A percentile compares a stretch with the other conserved stretches of the same genome.
These are phyloP conservation scores for Hyphopichia homilentoma DNA, from an alignment of 805 yeast genomes.

Conservation along the genomic window DNA sequence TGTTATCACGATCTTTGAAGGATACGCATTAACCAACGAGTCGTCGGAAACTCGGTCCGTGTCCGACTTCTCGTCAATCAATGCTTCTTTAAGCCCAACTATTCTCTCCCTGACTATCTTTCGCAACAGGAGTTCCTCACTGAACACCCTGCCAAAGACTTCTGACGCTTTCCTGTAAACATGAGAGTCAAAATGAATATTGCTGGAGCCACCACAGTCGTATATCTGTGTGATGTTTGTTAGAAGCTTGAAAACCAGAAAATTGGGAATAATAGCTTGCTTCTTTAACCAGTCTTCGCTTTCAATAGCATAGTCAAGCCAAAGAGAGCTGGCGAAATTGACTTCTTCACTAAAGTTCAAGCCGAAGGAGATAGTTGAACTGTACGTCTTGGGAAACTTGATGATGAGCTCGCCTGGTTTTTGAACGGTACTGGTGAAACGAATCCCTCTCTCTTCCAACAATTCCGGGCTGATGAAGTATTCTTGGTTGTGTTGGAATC, in stretches of 20 bases:
- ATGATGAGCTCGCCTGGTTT: conserved; percentile 59
- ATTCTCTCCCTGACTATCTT: conserved; percentile 25
- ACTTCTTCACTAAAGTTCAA: conserved; percentile 53
- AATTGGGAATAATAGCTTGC: conserved; percentile 48
- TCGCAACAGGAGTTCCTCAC: conserved; percentile 44
- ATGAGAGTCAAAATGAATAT: conserved; percentile 29
- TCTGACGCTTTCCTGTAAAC: conserved; percentile 30
- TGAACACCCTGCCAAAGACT: conserved; percentile 29
- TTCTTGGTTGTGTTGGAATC: conserved; percentile 36
- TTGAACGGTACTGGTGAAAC: conserved; percentile 47
- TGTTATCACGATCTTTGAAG: conserved; percentile 47
- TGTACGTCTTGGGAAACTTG: conserved; percentile 53
- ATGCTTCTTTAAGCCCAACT: conserved; percentile 28
- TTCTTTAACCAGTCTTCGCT: conserved; percentile 49
- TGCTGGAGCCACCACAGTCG: conserved; percentile 21
- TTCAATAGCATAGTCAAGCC: conserved; percentile 50
- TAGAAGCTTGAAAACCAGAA: conserved; percentile 49
- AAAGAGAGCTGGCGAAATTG: conserved; percentile 51
- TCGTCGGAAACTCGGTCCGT: conserved; percentile 52
- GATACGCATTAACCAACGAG: conserved; percentile 46
- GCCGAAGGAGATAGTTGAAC: conserved; percentile 52
- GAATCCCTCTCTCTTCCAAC: conserved; percentile 47
- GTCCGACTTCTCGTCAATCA: conserved; percentile 27
- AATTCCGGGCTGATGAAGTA: conserved; percentile 47
- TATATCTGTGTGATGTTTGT: conserved; percentile 43